Percentiles rank a stretch among this genome's conserved stretches.
Conservation (phyloP, 345 rosid species). For the Xanthoceras sorbifolium region DNA sequence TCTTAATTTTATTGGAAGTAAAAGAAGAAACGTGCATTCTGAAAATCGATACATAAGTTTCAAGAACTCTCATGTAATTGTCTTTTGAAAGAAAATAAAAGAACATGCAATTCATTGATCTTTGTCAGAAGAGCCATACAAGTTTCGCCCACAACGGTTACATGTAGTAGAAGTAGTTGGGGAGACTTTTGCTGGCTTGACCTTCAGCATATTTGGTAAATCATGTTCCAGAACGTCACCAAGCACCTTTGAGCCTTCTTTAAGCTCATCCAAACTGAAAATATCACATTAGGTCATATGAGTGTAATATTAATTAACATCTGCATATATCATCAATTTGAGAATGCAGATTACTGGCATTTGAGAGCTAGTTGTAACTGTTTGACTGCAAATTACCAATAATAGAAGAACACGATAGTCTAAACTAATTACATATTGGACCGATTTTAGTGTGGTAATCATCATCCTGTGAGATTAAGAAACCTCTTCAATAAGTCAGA, state of each 20-base stretch:
- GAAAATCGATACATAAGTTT: not conserved
- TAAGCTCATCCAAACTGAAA: conserved; percentile 75
- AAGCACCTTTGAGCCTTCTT: conserved; percentile 68
- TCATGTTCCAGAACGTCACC: conserved; percentile 75
- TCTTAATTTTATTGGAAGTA: not conserved
- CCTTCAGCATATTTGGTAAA: conserved; percentile 55
- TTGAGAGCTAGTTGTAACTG: not conserved
- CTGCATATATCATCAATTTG: not conserved
- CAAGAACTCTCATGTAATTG: not conserved
- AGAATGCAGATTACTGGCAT: not conserved
- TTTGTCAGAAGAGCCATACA: conserved; percentile 32
- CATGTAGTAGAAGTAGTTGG: conserved; percentile 46
- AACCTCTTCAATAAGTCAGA: not conserved
- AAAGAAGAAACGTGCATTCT: not conserved
- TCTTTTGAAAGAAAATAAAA: not conserved
- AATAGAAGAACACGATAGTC: not conserved
- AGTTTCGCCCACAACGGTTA: conserved; percentile 77
- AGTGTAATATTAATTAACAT: not conserved
- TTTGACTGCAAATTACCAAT: not conserved
- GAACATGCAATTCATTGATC: not conserved
- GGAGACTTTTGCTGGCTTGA: conserved; percentile 43
- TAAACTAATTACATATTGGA: too few species aligned
- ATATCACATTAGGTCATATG: conserved; percentile 1
- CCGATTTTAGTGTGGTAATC: too few species aligned
- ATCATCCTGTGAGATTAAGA: too few species aligned